Evolutionary conservation across 2,329 filamentous ascomycete species (phyloP), one percentile per base, ranked within the genome.

Genomic region (Ramularia endophylla): DNA sequence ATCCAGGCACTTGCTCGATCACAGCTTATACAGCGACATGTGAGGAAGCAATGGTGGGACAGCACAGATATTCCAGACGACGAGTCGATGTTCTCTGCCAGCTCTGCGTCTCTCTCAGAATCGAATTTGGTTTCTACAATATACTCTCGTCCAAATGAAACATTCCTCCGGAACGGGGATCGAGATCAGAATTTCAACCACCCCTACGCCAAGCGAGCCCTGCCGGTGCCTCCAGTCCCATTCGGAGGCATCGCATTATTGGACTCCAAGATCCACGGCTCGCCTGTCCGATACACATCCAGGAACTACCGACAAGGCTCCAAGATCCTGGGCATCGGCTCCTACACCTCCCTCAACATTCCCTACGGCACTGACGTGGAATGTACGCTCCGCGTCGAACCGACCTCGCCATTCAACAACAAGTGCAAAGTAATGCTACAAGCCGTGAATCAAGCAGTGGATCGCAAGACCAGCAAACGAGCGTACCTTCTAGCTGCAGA

Each of bases 181-280:
- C n/a, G n/a, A n/a, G n/a, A n/a, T n/a, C n/a, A n/a, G n/a, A 35
- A 49, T 1, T 20, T 40, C 2, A 33, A 48, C 6, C 41, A 48
- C 25, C 46, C 48, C 8, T 43, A 44, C 16, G 28, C 30, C 18
- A 46, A 40, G 37, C 15, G 32, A 11, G 15, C 32, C 8, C 17
- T 34, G 15, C 32, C 32, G 6, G 13, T 17, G 2, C 32, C 32
- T 18, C 32, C 32, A 19, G 17, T 31, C 6, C 13, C 32, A 13
- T 48, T 48, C 20, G 54, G 51, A 9, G 53, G 55, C 37, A 44
- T 60, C 16, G 51, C 55, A 2, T 27, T 61, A 1, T 48, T 52
- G 20, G 53, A 60, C 30, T 51, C 55, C 7, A 57, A 50, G 25
- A 37, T 58, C 8, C 45, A 52, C 22, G 58, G 59, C n/a, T 43